Evolutionary conservation across 2,329 filamentous ascomycete genomes (phyloP), one percentile per base, ranked within the genome.

Genomic region (Fusarium abutilonis): DNA sequence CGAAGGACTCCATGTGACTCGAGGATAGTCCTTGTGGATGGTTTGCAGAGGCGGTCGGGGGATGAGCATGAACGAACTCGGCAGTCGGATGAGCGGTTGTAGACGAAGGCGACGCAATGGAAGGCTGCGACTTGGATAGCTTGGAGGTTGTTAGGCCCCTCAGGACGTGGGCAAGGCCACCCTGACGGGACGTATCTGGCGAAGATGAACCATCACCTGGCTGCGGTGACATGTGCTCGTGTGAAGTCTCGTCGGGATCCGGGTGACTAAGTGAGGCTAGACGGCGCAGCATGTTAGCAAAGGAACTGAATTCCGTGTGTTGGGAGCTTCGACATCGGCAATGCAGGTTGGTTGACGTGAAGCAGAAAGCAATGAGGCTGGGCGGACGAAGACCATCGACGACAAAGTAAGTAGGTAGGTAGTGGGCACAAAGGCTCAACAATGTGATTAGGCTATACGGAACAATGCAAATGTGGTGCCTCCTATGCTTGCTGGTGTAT

Each of bases 121-220:
- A 75, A 5, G 79, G 77, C 44, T 80, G 78, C 19, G 82, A 80
- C 67, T 83, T 87, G 41, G 79, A 79, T 55, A 82, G 76, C 73
- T 82, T 86, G 55, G 79, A 80, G 68, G 80, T 81, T 44, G 86
- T 83, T 67, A 89, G 77, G 66, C 83, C 86, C 69, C 86, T 87
- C 72, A 89, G 86, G 60, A 89, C 86, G 66, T 84, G 83, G 68
- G 84, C 85, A 68, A 89, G 79, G 66, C 84, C 85, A 60, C 85
- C 79, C 36, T 79, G 74, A 70, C 76, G 80, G 76, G 80, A 83
- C 54, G 82, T 77, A 72, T 89, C 86, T 69, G 82, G 80, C 62
- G 81, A 80, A 58, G 80, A 78, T 64, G 77, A 72, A 70, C 81
- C 82, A 79, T 88, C 85, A 78, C 83, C 83, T 67, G 82, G 77